These are phyloP conservation scores for Castanea mollissima DNA, from an alignment of 306 rosid genomes.

Conservation along the genomic window DNA sequence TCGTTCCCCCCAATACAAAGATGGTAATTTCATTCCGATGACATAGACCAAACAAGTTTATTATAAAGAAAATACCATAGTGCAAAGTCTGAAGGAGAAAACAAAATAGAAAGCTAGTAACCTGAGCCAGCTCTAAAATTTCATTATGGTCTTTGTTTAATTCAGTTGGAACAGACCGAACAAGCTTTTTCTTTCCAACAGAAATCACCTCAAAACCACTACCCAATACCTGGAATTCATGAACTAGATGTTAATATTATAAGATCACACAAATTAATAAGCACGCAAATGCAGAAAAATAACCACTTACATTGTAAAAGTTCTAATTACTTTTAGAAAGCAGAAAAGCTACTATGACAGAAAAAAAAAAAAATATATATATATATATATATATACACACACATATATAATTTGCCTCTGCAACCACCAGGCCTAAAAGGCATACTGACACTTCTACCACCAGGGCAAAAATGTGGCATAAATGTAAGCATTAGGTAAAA, in stretches of 20 bases:
- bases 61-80: no score
- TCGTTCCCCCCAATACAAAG: not conserved
- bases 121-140: constrained; percentile 98
- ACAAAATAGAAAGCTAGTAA: constrained; percentile 24
- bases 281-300: not conserved
- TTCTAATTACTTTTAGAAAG: not conserved
- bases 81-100: not conserved
- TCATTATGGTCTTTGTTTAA: constrained; percentile 96
- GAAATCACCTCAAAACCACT: constrained; percentile 94
- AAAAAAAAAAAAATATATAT: no score
- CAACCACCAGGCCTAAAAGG: not conserved
- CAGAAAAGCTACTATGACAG: not conserved
- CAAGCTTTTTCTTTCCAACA: constrained; percentile 90
- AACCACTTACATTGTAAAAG: not conserved
- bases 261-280: constrained; percentile 8
- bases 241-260: constrained; percentile 12
- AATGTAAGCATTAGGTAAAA: not conserved
- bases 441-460: not conserved
- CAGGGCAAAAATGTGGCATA: not conserved
- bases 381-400: no score
- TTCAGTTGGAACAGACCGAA: constrained; percentile 98
- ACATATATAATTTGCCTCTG: not conserved
- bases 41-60: not conserved
- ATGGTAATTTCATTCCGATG: not conserved
- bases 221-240: constrained; percentile 71